Conservation (phyloP, 345 rosid species). For the Diplotaxis tenuifolia region DNA sequence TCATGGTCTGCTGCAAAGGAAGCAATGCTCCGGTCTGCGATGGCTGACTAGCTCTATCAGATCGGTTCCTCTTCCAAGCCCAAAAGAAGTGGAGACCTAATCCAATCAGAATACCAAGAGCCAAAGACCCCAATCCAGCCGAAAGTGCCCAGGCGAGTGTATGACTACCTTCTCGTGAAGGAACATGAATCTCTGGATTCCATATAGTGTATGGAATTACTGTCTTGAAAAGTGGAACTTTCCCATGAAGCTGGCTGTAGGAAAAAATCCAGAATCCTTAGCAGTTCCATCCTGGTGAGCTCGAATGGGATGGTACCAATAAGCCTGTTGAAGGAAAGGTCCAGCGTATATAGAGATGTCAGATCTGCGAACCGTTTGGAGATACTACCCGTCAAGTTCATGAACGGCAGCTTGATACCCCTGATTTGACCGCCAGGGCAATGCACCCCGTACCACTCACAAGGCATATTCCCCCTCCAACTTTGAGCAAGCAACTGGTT, state of each 20-base stretch:
- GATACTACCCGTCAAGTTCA: background rate
- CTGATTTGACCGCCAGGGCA: background rate
- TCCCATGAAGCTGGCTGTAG: too few relatives aligned
- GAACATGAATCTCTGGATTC: too few relatives aligned
- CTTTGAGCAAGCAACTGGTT: background rate
- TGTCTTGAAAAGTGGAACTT: too few relatives aligned
- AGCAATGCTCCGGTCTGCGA: background rate
- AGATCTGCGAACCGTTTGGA: background rate
- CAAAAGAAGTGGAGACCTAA: too few relatives aligned
- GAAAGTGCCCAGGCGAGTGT: too few relatives aligned
- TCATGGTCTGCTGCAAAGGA: background rate
- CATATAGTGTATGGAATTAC: too few relatives aligned
- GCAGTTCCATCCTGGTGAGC: background rate
- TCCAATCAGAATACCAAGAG: too few relatives aligned
- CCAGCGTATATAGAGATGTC: background rate
- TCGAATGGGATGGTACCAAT: background rate
- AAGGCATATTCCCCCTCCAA: background rate
- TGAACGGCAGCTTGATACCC: background rate
- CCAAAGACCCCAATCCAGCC: too few relatives aligned
- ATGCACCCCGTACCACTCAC: background rate
- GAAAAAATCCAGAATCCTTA: background rate
- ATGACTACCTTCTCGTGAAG: too few relatives aligned
- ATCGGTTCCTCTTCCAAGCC: too few relatives aligned
- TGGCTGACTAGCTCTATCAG: too few relatives aligned
- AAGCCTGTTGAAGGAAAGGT: background rate